Conservation (phyloP, 2,329 filamentous ascomycete species). For the Plectosphaerella sp. region DNA sequence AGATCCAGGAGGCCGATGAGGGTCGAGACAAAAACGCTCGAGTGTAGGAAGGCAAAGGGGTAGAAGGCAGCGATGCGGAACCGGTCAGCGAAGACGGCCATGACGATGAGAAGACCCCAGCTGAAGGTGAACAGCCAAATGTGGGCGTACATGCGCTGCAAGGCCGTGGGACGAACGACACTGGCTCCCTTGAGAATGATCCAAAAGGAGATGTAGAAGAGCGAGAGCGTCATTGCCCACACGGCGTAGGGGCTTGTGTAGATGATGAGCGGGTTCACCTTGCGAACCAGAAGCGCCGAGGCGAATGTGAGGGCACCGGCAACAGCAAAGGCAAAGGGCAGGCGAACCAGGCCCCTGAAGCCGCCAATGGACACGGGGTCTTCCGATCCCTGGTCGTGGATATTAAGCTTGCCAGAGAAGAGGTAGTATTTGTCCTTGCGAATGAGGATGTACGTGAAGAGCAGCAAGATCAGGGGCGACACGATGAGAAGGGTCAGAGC, state of each 20-base stretch:
- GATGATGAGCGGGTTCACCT: constrained; percentile 85
- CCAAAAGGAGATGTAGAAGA: constrained; percentile 81
- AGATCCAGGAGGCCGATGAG: constrained; percentile 76
- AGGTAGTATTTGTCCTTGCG: constrained; percentile 82
- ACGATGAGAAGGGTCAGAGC: constrained; percentile 79
- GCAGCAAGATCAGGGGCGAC: constrained; percentile 67
- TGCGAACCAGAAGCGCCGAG: constrained; percentile 69
- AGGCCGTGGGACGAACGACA: constrained; percentile 75
- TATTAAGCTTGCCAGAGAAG: constrained; percentile 60
- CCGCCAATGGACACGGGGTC: constrained; percentile 63
- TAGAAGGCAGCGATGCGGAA: constrained; percentile 73
- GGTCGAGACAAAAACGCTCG: constrained; percentile 68
- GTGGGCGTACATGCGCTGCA: constrained; percentile 75
- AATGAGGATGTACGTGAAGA: constrained; percentile 64
- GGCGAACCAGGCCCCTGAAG: constrained; percentile 78
- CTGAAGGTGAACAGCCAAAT: constrained; percentile 78
- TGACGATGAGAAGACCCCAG: constrained; percentile 68
- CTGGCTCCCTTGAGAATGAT: constrained; percentile 74
- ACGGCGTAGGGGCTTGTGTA: constrained; percentile 86
- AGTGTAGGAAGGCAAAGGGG: constrained; percentile 74
- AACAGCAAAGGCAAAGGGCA: constrained; percentile 69
- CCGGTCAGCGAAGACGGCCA: constrained; percentile 73
- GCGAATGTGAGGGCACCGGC: constrained; percentile 66
- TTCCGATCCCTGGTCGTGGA: constrained; percentile 51
- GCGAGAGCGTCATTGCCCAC: constrained; percentile 80